phyloP scores from a whole-genome alignment of 495 filamentous ascomycete species.

The Podospora conica region DNA sequence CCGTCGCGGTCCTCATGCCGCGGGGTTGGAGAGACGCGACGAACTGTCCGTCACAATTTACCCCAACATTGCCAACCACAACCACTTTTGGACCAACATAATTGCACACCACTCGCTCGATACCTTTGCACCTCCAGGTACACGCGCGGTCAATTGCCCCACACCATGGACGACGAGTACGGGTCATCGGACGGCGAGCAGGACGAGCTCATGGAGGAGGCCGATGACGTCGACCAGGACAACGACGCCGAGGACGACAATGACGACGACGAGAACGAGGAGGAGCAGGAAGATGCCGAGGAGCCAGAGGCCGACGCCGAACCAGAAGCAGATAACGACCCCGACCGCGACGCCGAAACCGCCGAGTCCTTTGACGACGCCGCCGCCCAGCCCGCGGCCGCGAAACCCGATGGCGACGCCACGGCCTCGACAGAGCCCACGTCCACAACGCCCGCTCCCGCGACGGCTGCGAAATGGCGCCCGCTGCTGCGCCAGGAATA shows the following conservation, averaged over 20 bases:
- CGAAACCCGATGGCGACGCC: background rate
- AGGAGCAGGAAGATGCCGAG: slow-evolving; percentile 54
- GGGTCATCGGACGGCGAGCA: slow-evolving; percentile 54
- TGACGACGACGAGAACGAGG: slow-evolving; percentile 45
- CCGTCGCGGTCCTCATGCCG: background rate
- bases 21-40: background rate
- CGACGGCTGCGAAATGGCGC: slow-evolving; percentile 41
- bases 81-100: too few relatives aligned
- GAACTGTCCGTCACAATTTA: too few relatives aligned
- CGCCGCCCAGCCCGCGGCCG: slow-evolving; percentile 16
- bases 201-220: slow-evolving; percentile 59
- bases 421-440: slow-evolving; percentile 27
- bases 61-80: too few relatives aligned
- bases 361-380: slow-evolving; percentile 32
- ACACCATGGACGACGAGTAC: slow-evolving; percentile 39
- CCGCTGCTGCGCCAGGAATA: slow-evolving; percentile 74
- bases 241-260: slow-evolving; percentile 53
- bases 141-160: background rate
- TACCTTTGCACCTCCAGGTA: too few relatives aligned
- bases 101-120: too few relatives aligned
- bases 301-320: slow-evolving; percentile 30
- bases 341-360: slow-evolving; percentile 40
- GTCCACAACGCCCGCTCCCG: slow-evolving; percentile 43
- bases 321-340: slow-evolving; percentile 15
- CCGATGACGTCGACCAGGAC: slow-evolving; percentile 55